Conservation (phyloP, 2,329 filamentous ascomycete genomes). For the Ophiostoma pallidulum region DNA sequence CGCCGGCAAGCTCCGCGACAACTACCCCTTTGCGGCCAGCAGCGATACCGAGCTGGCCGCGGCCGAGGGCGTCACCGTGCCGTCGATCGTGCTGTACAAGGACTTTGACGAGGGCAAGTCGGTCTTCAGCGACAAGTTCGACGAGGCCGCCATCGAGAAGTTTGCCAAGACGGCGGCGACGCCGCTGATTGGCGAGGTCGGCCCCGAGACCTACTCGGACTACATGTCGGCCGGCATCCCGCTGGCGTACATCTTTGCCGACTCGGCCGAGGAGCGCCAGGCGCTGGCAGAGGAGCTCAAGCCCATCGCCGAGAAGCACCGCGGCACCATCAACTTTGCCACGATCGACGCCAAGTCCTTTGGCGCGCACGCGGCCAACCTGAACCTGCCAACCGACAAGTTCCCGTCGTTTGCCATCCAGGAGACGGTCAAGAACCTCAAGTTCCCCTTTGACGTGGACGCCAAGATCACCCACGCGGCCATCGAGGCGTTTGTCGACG, state of each 20-base stretch:
- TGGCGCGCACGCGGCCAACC: constrained; percentile 88
- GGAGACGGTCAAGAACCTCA: constrained; percentile 88
- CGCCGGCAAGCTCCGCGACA: constrained; percentile 72
- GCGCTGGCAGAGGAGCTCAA: constrained; percentile 68
- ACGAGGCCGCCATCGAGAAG: constrained; percentile 64
- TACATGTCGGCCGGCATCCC: constrained; percentile 93
- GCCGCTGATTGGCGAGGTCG: constrained; percentile 89
- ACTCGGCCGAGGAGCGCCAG: constrained; percentile 81
- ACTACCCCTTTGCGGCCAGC: constrained; percentile 83
- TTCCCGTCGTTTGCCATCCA: constrained; percentile 98
- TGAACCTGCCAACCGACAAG: constrained; percentile 91
- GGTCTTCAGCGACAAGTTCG: constrained; percentile 72
- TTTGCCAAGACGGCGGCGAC: constrained; percentile 82
- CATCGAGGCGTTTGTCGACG: constrained; percentile 74
- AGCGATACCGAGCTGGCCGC: constrained; percentile 77
- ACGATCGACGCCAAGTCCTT: constrained; percentile 93
- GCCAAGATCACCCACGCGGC: constrained; percentile 62
- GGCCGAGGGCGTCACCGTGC: constrained; percentile 80
- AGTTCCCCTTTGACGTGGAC: constrained; percentile 87
- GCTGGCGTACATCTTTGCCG: constrained; percentile 94
- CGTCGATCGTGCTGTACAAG: constrained; percentile 92
- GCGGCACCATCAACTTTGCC: constrained; percentile 93
- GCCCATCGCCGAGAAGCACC: constrained; percentile 81
- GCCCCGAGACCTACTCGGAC: constrained; percentile 87
- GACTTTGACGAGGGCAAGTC: constrained; percentile 94